Evolutionary conservation across 352 stramenopile species (phyloP), one percentile per base, ranked within the genome.

Genomic region (Hyaloperonospora arabidopsidis): DNA sequence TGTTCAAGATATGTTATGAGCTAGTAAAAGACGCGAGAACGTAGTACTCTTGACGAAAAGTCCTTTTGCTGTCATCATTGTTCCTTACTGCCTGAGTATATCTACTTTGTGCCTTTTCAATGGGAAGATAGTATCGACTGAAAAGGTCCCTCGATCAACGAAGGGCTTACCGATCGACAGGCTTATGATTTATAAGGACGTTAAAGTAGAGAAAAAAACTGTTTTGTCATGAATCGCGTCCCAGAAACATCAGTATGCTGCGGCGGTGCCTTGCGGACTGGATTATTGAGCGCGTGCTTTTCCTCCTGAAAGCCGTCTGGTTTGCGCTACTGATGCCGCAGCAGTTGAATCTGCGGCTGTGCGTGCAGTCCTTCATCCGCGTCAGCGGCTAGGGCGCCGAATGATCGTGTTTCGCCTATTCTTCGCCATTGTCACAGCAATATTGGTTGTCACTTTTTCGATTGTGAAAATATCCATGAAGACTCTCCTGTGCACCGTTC

Each of bases 391-490:
- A 29, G 1, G 17, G 18, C 23, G 49, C 13, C 39, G 39, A 32
- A 21, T 56, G 14, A 18, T 49, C 5, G 5, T 41, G 12, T 48
- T 50, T 49, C 50, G 50, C 38, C 18, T 57, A 18, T 43, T 57
- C 23, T 50, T 44, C 41, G 25, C 50, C 34, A 50, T 57, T 28
- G n/a, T 57, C 18, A 44, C 18, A n/a, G 32, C 50, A 11, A 29
- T 57, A n/a, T 39, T 57, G 41, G 40, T 49, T 15, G 45, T 49
- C 39, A 57, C 40, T 2, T 50, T 57, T 39, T 21, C 39, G 38
- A 45, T 57, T 25, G 50, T 57, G 18, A 32, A 44, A 49, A 36
- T 50, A 22, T 57, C 50, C 21, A 45, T 57, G 39, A 49, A 50
- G 29, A 36, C 40, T 23, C 36, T 57, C 38, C 13, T 57, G 50